Evolutionary conservation across 768 basidiomycete genomes (phyloP).

Genomic region (Trametes cinnabarina): DNA sequence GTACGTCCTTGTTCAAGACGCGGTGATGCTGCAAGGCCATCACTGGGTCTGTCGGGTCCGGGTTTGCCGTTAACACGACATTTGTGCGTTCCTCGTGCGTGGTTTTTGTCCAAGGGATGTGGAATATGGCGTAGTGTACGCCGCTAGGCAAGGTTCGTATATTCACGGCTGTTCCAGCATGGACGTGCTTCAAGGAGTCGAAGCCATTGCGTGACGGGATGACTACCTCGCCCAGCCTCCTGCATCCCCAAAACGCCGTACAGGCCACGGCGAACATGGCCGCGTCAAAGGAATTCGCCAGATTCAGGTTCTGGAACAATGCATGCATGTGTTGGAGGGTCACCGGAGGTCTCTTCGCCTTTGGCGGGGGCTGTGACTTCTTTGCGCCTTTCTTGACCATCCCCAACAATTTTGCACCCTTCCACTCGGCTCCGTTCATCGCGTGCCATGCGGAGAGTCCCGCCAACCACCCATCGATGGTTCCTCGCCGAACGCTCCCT

Average conservation of each 20-base stretch:
- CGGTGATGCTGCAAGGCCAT: conserved; percentile 29
- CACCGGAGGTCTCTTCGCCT: conserved; percentile 31
- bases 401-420: conserved; percentile 25
- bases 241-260: conserved; percentile 36
- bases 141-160: not conserved
- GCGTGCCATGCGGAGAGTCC: conserved; percentile 39
- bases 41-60: conserved; percentile 16
- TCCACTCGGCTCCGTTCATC: conserved; percentile 36
- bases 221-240: conserved; percentile 21
- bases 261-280: conserved; percentile 37
- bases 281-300: conserved; percentile 30
- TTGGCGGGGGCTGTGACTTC: conserved; percentile 24
- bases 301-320: conserved; percentile 25
- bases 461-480: conserved; percentile 35
- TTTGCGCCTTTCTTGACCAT: conserved; percentile 11
- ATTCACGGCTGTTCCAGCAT: not conserved
- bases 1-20: not conserved
- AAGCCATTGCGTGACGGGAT: not conserved
- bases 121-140: conserved; percentile 19
- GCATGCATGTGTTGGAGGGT: conserved; percentile 34
- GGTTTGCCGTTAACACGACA: conserved; percentile 26
- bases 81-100: conserved; percentile 27
- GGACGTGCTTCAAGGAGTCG: not conserved
- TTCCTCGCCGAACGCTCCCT: conserved; percentile 4
- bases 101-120: conserved; percentile 40